Percentiles rank a stretch among this genome's conserved stretches.
These are phyloP conservation scores for Naganishia friedmannii DNA, from an alignment of 768 basidiomycete species.

Conservation along the genomic window DNA sequence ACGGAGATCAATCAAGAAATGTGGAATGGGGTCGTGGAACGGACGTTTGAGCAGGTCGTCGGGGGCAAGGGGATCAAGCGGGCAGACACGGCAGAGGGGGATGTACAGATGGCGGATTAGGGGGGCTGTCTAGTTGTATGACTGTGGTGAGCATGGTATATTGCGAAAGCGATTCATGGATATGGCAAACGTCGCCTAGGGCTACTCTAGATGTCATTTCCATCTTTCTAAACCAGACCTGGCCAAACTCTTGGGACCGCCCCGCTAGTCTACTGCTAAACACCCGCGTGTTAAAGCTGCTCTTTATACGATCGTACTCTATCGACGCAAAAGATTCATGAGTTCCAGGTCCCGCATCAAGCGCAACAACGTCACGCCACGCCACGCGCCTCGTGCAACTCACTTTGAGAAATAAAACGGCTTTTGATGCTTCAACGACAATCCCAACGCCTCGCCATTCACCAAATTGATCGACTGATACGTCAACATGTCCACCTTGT, in stretches of 20 bases:
- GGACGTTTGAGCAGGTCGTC: slow-evolving; percentile 24
- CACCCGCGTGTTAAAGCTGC: background rate
- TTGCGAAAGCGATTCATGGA: no score
- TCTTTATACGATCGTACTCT: slow-evolving; percentile 19
- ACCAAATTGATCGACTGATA: slow-evolving; percentile 76
- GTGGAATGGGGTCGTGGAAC: slow-evolving; percentile 80
- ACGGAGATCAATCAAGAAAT: slow-evolving; percentile 89
- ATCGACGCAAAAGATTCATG: background rate
- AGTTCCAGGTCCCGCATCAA: no score
- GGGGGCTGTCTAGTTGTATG: no score
- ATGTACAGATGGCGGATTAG: slow-evolving; percentile 20
- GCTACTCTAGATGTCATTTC: background rate
- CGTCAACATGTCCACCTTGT: slow-evolving; percentile 66
- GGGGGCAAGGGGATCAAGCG: slow-evolving; percentile 1
- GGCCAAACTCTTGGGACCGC: background rate
- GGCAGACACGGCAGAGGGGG: background rate
- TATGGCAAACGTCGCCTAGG: no score
- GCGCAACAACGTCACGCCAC: no score
- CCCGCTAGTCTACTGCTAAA: background rate
- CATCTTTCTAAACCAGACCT: background rate
- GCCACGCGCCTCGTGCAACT: no score
- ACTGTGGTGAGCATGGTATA: background rate
- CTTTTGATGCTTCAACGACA: slow-evolving; percentile 75
- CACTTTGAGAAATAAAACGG: slow-evolving; percentile 91
- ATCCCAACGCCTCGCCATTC: slow-evolving; percentile 67